A percentile compares a stretch with the other conserved stretches of the same genome.
Conservation (phyloP, 1,284 basidiomycete genomes). For the Neonothopanus nambi region DNA sequence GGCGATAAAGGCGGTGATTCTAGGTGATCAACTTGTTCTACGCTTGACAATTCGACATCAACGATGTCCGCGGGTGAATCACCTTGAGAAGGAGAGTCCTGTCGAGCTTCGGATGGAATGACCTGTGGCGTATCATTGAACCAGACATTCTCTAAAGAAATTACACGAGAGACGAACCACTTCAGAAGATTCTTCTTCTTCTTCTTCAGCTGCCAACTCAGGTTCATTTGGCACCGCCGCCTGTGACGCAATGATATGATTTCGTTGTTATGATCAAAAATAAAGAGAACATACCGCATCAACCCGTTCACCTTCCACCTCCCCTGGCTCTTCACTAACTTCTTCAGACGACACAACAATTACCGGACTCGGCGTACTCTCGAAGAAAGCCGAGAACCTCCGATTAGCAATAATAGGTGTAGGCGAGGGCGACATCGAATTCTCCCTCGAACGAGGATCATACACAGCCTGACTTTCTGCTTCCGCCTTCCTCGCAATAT, state of each 20-base stretch:
- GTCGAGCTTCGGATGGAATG: too few species aligned
- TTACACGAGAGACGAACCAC: too few species aligned
- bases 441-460: conserved; percentile 6
- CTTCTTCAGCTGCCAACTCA: not conserved
- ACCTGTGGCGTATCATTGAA: too few species aligned
- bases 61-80: too few species aligned
- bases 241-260: not conserved
- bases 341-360: too few species aligned
- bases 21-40: too few species aligned
- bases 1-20: too few species aligned
- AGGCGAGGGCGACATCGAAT: conserved; percentile 10
- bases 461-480: conserved; percentile 20
- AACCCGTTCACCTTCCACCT: not conserved
- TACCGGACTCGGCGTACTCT: conserved; percentile 2
- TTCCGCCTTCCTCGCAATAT: conserved; percentile 38
- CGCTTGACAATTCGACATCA: too few species aligned
- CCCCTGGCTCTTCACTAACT: not conserved
- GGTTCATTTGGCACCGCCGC: too few species aligned
- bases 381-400: conserved; percentile 3
- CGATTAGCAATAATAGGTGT: conserved; percentile 9
- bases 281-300: conserved; percentile 6
- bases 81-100: too few species aligned
- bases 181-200: too few species aligned
- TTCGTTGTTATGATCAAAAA: not conserved
- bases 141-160: too few species aligned